A percentile compares a stretch with the other conserved stretches of the same genome.
These are phyloP conservation scores for Porodaedalea pini DNA, from an alignment of 1,284 basidiomycete species.

Conservation along the genomic window DNA sequence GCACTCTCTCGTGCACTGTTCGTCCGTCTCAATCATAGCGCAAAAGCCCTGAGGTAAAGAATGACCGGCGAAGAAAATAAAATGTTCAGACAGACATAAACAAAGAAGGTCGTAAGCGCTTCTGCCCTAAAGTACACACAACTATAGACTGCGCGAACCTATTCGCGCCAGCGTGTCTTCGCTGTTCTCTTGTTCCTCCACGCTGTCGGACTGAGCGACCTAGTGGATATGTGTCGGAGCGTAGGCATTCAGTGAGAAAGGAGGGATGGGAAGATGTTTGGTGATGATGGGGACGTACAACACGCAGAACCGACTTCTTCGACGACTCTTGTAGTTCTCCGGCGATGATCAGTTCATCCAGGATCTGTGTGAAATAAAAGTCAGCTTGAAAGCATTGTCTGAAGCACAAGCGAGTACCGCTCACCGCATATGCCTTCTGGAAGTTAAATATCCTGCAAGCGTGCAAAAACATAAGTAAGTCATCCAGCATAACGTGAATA, in stretches of 20 bases:
- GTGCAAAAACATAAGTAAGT: background rate
- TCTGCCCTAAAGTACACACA: background rate
- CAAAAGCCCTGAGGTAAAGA: background rate
- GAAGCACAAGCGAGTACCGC: conserved; percentile 27
- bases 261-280: no score
- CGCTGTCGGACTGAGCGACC: conserved; percentile 78
- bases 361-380: conserved; percentile 53
- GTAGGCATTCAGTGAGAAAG: background rate
- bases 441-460: conserved; percentile 89
- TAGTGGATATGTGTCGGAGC: conserved; percentile 28
- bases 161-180: conserved; percentile 75
- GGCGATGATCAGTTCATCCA: conserved; percentile 97
- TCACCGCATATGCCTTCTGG: conserved; percentile 92
- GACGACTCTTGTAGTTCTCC: conserved; percentile 98
- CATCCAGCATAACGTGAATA: conserved; percentile 11
- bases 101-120: background rate
- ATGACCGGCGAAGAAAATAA: background rate
- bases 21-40: background rate
- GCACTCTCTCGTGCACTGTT: no score
- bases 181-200: conserved; percentile 77
- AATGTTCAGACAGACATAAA: background rate
- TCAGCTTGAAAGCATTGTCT: conserved; percentile 6
- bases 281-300: conserved; percentile 66
- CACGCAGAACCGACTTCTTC: conserved; percentile 93
- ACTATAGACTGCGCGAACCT: conserved; percentile 44